These are phyloP conservation scores for Cladosporium sp. DNA, from an alignment of 2,329 filamentous ascomycete genomes.

Conservation along the genomic window DNA sequence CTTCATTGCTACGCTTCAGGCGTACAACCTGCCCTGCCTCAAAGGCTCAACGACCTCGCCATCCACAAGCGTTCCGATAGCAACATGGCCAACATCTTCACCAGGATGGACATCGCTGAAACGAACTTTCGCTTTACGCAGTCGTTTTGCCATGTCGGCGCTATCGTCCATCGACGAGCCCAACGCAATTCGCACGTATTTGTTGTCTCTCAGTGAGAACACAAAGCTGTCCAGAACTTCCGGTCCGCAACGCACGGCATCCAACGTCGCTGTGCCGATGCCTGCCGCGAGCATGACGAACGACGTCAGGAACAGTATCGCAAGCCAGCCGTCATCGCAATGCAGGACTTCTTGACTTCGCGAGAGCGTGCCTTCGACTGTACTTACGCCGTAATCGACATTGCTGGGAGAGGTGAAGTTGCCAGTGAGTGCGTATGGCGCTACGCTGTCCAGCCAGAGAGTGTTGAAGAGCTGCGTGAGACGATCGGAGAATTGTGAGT, in stretches of 20 bases:
- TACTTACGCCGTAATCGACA: background rate
- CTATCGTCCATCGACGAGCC: conserved; percentile 16
- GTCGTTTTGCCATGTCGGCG: conserved; percentile 3
- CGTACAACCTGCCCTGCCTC: background rate
- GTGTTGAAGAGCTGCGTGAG: conserved; percentile 20
- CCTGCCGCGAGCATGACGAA: conserved; percentile 13
- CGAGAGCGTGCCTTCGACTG: background rate
- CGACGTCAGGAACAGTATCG: conserved; percentile 14
- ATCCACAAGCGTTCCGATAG: background rate
- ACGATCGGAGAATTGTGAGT: conserved; percentile 15
- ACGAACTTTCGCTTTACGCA: background rate
- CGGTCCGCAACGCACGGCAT: conserved; percentile 15
- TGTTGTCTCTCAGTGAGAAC: conserved; percentile 14
- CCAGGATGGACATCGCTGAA: background rate
- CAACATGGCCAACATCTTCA: background rate
- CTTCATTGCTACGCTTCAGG: too few relatives aligned
- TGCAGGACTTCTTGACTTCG: conserved; percentile 5
- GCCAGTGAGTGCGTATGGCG: conserved; percentile 13
- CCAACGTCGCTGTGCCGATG: conserved; percentile 15
- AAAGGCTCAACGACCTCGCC: background rate
- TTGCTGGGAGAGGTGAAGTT: background rate
- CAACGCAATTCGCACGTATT: conserved; percentile 12
- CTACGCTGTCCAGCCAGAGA: conserved; percentile 17
- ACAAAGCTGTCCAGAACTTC: conserved; percentile 19
- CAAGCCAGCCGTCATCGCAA: conserved; percentile 13